phyloP scores from a whole-genome alignment of 768 basidiomycete species.

The Lentinus tigrinus region DNA sequence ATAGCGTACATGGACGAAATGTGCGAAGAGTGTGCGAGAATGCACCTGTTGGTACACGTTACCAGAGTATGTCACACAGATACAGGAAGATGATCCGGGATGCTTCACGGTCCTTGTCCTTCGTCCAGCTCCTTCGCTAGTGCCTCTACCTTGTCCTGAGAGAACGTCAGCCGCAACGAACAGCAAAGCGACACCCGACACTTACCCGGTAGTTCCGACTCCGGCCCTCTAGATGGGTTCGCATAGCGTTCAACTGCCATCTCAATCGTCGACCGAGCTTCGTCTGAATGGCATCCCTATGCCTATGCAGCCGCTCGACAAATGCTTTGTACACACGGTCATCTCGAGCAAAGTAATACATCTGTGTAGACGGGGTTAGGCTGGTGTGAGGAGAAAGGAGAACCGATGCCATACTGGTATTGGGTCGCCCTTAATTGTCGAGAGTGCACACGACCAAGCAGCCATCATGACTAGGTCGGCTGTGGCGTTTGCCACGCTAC shows the following conservation, averaged over 20 bases:
- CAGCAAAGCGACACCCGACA: not conserved
- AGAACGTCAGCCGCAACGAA: not conserved
- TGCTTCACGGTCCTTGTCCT: conserved; percentile 46
- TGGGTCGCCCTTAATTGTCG: conserved; percentile 55
- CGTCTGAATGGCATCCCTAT: conserved; percentile 44
- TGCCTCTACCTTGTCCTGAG: conserved; percentile 62
- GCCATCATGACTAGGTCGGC: conserved; percentile 81
- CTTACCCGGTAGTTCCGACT: conserved; percentile 65
- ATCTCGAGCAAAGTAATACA: conserved; percentile 94
- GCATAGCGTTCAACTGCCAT: conserved; percentile 68
- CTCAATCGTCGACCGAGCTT: conserved; percentile 56
- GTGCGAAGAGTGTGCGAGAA: not conserved
- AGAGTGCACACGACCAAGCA: conserved; percentile 69
- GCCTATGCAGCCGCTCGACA: conserved; percentile 36
- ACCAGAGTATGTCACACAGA: not conserved
- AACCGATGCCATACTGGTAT: conserved; percentile 62
- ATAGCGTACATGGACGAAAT: not conserved
- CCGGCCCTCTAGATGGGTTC: conserved; percentile 64
- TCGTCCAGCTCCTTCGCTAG: conserved; percentile 64
- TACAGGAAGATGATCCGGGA: not conserved
- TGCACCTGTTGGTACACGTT: conserved; percentile 6
- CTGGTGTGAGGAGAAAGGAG: not conserved
- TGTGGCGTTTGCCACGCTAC: conserved; percentile 85
- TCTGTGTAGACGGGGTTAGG: conserved; percentile 39
- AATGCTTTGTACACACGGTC: conserved; percentile 81